Base-by-base conservation (phyloP, 2,329 filamentous ascomycete species). In the Fonsecaea monophora region DNA sequence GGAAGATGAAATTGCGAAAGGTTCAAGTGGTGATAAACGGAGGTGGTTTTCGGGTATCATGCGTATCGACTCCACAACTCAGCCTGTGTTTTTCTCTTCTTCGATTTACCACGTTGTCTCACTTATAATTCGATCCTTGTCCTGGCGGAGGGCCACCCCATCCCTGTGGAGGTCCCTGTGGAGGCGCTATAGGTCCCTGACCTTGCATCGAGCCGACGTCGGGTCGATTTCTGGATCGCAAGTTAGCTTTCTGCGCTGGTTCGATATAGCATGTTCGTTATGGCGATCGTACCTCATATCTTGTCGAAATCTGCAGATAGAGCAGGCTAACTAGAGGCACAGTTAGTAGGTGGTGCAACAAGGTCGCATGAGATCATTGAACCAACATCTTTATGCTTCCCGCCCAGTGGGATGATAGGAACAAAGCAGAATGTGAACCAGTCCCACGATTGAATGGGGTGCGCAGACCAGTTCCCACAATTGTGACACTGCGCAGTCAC, bases 71-170 rank as follows among this genome's bases (percentile, higher is more conserved):
- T 63, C 56, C 60, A 50, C 37, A 50, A 56, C 65, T 55, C 45
- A 50, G 60, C 45, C 56, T 25, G 37, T 67, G 35, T 38, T 60
- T 32, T 48, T 30, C 21, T 60, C 30, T 56, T 8, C 25, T 56
- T 32, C 25, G 12, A 9, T n/a, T 32, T 42, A n/a, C 45, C 56
- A 34, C 12, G 25, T 37, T 30, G 32, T 58, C 48, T 65, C 58
- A 68, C 48, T 70, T 64, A 35, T 70, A 68, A 35, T 63, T 59
- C 34, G 55, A 60, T 57, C 64, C 60, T 48, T 48, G 38, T 37
- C 48, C 89, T 97, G 62, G 89, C 94, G 71, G 94, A 92, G 74
- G 93, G 96, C 81, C 87, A 87, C 75, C 89, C 90, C 66, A 98
- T 97, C 79, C 90, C 92, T 75, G 83, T 83, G 60, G 90, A 92